Conservation (phyloP, 169 alveolate species). For the Cryptosporidium sp. region DNA sequence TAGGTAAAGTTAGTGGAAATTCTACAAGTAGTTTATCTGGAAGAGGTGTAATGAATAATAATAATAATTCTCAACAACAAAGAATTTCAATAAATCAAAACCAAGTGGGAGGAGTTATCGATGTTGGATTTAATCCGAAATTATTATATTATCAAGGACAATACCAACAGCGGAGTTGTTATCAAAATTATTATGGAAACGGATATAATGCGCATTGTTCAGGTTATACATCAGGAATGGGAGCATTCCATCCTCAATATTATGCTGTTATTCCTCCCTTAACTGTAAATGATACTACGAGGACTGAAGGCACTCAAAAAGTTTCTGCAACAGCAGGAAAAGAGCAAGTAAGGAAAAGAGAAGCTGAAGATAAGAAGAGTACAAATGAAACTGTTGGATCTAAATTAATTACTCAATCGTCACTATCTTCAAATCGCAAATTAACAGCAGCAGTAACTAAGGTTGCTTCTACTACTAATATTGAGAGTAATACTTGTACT, state of each 20-base stretch:
- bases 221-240: neutral
- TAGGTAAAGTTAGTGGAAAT: neutral
- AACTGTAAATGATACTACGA: no score
- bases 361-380: neutral
- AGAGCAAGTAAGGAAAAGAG: neutral
- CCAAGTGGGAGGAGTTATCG: neutral
- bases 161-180: neutral
- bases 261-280: neutral
- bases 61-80: neutral
- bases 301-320: neutral
- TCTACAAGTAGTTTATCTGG: neutral
- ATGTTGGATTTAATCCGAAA: neutral
- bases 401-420: neutral
- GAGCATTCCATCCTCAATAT: neutral
- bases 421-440: neutral
- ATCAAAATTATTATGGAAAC: neutral
- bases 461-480: neutral
- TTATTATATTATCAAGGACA: neutral
- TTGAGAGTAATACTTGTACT: neutral
- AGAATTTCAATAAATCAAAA: neutral
- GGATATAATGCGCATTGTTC: constrained; percentile 3
- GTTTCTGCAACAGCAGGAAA: neutral
- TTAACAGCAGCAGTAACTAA: neutral
- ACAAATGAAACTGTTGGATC: neutral
- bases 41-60: neutral